phyloP scores from a whole-genome alignment of 495 filamentous ascomycete species.

The Lepraria neglecta region DNA sequence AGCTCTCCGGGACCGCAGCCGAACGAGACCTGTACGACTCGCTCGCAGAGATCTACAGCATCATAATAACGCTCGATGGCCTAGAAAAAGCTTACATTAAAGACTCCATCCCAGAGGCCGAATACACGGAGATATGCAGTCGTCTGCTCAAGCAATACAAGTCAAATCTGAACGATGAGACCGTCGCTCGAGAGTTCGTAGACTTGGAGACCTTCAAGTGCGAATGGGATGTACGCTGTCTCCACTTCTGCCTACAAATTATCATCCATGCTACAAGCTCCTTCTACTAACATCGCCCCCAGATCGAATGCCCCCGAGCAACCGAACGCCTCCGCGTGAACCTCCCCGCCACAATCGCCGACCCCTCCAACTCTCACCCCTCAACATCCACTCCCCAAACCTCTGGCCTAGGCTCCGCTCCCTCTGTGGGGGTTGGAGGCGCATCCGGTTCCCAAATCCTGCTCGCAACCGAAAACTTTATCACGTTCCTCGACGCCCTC shows the following conservation, averaged over 20 bases:
- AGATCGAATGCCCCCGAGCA: constrained; percentile 93
- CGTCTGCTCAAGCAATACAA: constrained; percentile 95
- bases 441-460: constrained; percentile 70
- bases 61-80: constrained; percentile 90
- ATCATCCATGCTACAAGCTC: background rate
- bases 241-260: background rate
- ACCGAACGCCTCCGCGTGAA: constrained; percentile 88
- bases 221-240: constrained; percentile 71
- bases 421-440: constrained; percentile 5
- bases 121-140: constrained; percentile 94
- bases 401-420: constrained; percentile 32
- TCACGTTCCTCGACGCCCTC: constrained; percentile 93
- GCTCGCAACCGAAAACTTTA: constrained; percentile 92
- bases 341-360: constrained; percentile 61
- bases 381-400: constrained; percentile 37
- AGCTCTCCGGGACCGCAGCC: constrained; percentile 72
- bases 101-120: constrained; percentile 82
- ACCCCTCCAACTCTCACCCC: constrained; percentile 46
- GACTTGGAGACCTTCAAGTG: constrained; percentile 91
- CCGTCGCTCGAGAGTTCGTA: constrained; percentile 71
- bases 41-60: constrained; percentile 93
- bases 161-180: constrained; percentile 81
- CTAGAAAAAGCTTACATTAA: constrained; percentile 95
- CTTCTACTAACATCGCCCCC: constrained; percentile 1
- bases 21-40: constrained; percentile 94